phyloP scores from a whole-genome alignment of 73 alveolate species.

The Paramecium biaurelia region DNA sequence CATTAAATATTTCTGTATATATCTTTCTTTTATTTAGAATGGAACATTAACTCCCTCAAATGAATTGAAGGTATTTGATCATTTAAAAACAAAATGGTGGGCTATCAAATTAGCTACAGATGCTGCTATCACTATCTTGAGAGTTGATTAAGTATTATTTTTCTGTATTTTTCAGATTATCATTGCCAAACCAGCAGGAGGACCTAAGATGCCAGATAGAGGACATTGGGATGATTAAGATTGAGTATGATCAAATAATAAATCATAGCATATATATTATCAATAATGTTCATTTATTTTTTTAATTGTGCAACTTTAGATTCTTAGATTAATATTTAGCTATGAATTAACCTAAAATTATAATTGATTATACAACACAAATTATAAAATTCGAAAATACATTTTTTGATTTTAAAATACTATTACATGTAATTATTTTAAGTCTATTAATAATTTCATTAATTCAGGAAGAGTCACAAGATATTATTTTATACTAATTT shows the following conservation, averaged over 20 bases:
- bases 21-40: slow-evolving; percentile 68
- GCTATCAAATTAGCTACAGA: slow-evolving; percentile 96
- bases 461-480: too few species aligned
- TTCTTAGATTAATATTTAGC: not conserved
- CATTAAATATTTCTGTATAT: slow-evolving; percentile 88
- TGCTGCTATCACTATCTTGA: slow-evolving; percentile 93
- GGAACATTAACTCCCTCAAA: slow-evolving; percentile 38
- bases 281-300: not conserved
- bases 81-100: slow-evolving; percentile 94
- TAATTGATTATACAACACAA: too few species aligned
- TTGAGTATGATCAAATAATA: slow-evolving; percentile 26
- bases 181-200: slow-evolving; percentile 89
- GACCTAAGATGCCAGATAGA: slow-evolving; percentile 70
- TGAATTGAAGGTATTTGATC: slow-evolving; percentile 84
- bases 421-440: too few species aligned
- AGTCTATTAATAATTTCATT: too few species aligned
- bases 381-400: too few species aligned
- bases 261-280: not conserved
- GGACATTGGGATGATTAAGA: slow-evolving; percentile 64
- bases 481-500: not conserved
- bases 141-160: slow-evolving; percentile 81
- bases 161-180: slow-evolving; percentile 9
- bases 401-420: too few species aligned
- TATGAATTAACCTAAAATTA: too few species aligned
- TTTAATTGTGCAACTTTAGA: not conserved